Evolutionary conservation across 148 eudicot species (phyloP).

Genomic region (Rheum nobile): DNA sequence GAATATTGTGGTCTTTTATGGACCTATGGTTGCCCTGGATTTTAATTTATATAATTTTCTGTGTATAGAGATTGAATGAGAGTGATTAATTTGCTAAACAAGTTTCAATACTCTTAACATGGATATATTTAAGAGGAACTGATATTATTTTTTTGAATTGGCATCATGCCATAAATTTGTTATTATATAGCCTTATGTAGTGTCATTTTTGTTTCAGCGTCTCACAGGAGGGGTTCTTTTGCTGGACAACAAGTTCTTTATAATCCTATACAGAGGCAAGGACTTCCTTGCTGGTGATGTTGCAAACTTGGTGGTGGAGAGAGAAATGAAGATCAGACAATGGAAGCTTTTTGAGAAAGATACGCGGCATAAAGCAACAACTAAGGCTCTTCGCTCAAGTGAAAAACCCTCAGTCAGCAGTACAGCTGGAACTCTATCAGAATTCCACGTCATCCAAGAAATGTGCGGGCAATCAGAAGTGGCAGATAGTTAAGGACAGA

Average conservation of each 20-base stretch:
- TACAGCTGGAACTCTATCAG: conserved; percentile 55
- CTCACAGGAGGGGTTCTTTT: conserved; percentile 91
- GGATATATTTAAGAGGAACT: neutral
- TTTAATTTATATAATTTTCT: too few species aligned
- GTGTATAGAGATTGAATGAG: too few species aligned
- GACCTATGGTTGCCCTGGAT: too few species aligned
- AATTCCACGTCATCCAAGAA: conserved; percentile 45
- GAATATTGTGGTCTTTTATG: neutral
- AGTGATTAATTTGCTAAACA: neutral
- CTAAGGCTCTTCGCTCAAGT: conserved; percentile 20
- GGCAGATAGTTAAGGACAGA: conserved; percentile 24
- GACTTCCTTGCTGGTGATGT: conserved; percentile 62
- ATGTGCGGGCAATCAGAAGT: conserved; percentile 16
- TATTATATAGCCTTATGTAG: neutral
- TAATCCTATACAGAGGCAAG: conserved; percentile 87
- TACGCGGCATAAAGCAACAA: conserved; percentile 49
- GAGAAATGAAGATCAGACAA: conserved; percentile 55
- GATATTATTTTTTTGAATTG: neutral
- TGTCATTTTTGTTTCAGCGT: conserved; percentile 33
- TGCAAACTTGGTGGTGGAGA: conserved; percentile 43
- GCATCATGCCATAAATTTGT: neutral
- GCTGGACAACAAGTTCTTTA: conserved; percentile 85
- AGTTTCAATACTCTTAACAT: too few species aligned
- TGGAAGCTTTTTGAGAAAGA: conserved; percentile 76
- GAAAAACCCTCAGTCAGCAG: conserved; percentile 24